Evolutionary conservation across 805 yeast genomes (phyloP), one percentile per base, ranked within the genome.

Genomic region (Lipomyces japonicus): DNA sequence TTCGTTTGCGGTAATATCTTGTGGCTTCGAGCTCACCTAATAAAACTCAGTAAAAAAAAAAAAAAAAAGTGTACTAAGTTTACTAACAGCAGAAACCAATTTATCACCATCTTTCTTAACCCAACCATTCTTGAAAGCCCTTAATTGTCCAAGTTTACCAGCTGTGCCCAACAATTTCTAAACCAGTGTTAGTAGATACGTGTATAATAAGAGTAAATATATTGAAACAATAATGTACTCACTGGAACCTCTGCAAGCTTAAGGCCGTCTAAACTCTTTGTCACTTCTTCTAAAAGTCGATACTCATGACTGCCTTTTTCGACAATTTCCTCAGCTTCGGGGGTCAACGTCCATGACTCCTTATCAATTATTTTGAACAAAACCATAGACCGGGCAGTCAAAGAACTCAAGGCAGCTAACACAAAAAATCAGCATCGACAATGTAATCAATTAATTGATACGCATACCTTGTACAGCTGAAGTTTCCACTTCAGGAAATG

Each of bases 51-150:
- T 28, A 9, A 14, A 14, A 28, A 10, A 14, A 14, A 7, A 16
- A 6, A 5, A 18, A 7, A 9, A 18, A 3, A n/a, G 4, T 24
- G 19, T 6, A 35, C 19, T 14, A 4, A 22, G 21, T 19, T 34
- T 14, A 25, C 56, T 25, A 35, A 48, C 72, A 42, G 74, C 70
- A 28, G 82, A 74, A 44, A 86, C 78, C 61, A 91, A 77, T 63
- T 76, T 80, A 61, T 86, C 95, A 50, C 91, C 95, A 51, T 84
- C 86, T 68, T 95, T 93, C 57, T 78, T 72, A 63, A 93, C 82
- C 99, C 99, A 93, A 37, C 95, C 95, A 68, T 90, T 90, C 71
- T 89, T 91, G 78, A 93, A 95, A 16, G 97, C 99, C 64, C 90
- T 82, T 61, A 95, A 95, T 73, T 93, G 98, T 57, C 98, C 99